Evolutionary conservation across 2,329 filamentous ascomycete genomes (phyloP), one percentile per base, ranked within the genome.

Genomic region (Pseudopyrenochaeta lycopersici): DNA sequence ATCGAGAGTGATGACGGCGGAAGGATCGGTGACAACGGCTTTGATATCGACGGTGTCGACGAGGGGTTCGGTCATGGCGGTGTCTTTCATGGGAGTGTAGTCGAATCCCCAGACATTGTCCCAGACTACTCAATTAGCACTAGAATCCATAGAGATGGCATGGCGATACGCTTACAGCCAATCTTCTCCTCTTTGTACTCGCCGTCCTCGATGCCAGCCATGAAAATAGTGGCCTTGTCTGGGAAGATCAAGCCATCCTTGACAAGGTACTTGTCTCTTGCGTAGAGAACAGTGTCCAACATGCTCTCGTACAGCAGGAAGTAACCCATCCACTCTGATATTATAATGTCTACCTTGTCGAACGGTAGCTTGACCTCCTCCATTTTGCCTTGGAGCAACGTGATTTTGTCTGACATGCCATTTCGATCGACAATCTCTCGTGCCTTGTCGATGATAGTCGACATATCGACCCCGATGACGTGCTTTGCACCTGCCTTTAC

Each of bases 151-250:
- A 4, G 17, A 15, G 12, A 15, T 9, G 15, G n/a, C 30, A 15
- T 21, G 10, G 18, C n/a, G 21, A 4, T 3, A 15, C 42, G 21
- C 58, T 58, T 52, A 98, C 94, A 99, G 79, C 93, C 94, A 73
- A 99, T 99, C 85, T 99, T 99, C 83, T 99, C 95, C 62, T 98
- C 94, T 85, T 98, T 98, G 86, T 99, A 99, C 60, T 99, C 95
- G 63, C 95, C 95, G 73, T 99, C 95, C 82, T 99, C 95, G 60
- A 99, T 99, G 72, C 90, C 95, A 54, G 92, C 95, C 77, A 96
- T 88, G 80, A 92, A 97, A 77, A 99, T 97, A 69, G 92, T 97
- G 46, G 95, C 95, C 86, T 97, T 98, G 81, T 99, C 95, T 17
- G 95, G 95, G 85, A 98, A 98, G 80, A 99, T 98, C 69, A 97